Conservation (phyloP, 2,329 filamentous ascomycete species). For the Nannizziopsis barbatae region DNA sequence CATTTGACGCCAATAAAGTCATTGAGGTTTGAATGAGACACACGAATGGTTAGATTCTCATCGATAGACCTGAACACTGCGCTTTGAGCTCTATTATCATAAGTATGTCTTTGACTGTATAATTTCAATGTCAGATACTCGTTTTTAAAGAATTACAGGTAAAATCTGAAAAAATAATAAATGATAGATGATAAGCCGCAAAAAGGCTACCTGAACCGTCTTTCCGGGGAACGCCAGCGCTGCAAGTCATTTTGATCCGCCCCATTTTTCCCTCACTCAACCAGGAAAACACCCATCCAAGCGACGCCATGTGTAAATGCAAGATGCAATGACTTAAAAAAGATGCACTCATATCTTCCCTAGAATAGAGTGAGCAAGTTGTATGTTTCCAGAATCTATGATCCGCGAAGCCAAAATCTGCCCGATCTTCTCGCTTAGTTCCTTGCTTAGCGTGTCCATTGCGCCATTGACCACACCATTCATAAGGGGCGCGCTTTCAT, state of each 20-base stretch:
- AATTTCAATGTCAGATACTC: no score
- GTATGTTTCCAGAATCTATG: constrained; percentile 31
- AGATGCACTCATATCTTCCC: constrained; percentile 11
- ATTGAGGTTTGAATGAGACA: no score
- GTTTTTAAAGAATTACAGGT: no score
- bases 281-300: not conserved
- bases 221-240: constrained; percentile 4
- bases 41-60: no score
- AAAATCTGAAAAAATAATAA: no score
- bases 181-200: no score
- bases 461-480: constrained; percentile 33
- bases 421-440: constrained; percentile 32
- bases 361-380: constrained; percentile 32
- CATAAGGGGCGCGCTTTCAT: constrained; percentile 31
- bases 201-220: not conserved
- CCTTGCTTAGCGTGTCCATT: constrained; percentile 29
- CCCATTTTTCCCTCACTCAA: not conserved
- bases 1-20: no score
- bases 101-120: no score
- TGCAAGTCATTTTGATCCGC: constrained; percentile 1
- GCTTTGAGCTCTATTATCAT: no score
- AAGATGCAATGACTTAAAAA: not conserved
- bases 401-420: constrained; percentile 33
- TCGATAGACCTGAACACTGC: no score
- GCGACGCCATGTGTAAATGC: not conserved